A percentile compares a stretch with the other conserved stretches of the same genome.
Evolutionary conservation across 805 yeast genomes (phyloP).

Genomic region (Schwanniomyces pseudopolymorphus): DNA sequence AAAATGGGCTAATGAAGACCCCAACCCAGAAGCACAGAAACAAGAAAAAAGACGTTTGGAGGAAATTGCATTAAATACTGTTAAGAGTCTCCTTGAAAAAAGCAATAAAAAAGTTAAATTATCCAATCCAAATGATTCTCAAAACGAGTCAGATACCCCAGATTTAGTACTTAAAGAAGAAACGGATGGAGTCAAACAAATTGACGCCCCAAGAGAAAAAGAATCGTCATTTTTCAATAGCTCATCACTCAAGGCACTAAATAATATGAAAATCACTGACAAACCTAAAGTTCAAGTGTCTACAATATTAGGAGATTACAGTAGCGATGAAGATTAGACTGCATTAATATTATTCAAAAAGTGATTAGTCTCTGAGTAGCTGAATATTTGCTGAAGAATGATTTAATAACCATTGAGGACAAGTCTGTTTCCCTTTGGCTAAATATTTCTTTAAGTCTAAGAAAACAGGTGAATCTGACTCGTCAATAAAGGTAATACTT

Average conservation of each 20-base stretch:
- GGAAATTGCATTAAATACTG: constrained; percentile 53
- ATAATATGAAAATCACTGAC: constrained; percentile 9
- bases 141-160: constrained; percentile 4
- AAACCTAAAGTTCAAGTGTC: constrained; percentile 7
- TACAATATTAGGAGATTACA: constrained; percentile 25
- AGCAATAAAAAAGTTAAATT: constrained; percentile 11
- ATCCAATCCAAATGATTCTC: constrained; percentile 1
- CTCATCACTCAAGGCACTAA: constrained; percentile 12
- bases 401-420: constrained; percentile 17
- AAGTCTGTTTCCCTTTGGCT: constrained; percentile 24
- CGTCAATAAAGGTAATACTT: constrained; percentile 70
- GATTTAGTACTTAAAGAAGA: constrained; percentile 1
- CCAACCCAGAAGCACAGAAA: constrained; percentile 64
- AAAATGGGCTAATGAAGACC: constrained; percentile 90
- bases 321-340: constrained; percentile 26
- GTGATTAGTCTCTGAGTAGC: constrained; percentile 15
- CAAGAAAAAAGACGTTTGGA: constrained; percentile 51
- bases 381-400: constrained; percentile 13
- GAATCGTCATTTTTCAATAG: constrained; percentile 10
- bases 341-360: neutral
- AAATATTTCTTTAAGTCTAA: constrained; percentile 52
- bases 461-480: constrained; percentile 53
- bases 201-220: constrained; percentile 10
- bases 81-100: constrained; percentile 39
- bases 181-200: constrained; percentile 2